Base-by-base conservation (phyloP, 495 filamentous ascomycete genomes). In the Penicillium egyptiacum region DNA sequence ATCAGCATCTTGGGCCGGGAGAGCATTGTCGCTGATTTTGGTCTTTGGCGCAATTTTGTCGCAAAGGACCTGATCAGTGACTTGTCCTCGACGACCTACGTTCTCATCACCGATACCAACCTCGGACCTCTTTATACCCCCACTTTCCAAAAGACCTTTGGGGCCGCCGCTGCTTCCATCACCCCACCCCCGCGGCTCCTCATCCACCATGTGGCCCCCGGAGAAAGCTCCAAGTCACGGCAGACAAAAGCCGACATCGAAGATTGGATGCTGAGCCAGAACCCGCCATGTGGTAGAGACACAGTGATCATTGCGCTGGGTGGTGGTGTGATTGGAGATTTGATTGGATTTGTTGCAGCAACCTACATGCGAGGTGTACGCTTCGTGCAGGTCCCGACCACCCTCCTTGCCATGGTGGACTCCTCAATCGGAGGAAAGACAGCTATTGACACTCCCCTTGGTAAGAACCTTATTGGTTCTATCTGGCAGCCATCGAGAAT, bases 361-460 rank as follows among this genome's bases (percentile, higher is more conserved):
- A 98, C 94, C 49, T 98, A 97, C 77, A 98, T 98, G 92, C 85
- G 94, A 56, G 95, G 95, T 44, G 89, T 98, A 46, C 89, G 89
- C 62, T 96, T 94, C 73, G 91, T 96, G 33, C 95, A 98, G 75
- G 91, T 98, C 50, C 94, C 94, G 3, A 98, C 94, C 40, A 96
- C 92, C 0, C 79, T 98, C 37, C 82, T 98, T 54, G 83, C 95
- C 57, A 98, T 98, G 94, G 94, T 98, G 19, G 94, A 98, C 75
- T 97, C 92, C 30, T 96, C 91, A 41, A 96, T 98, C 71, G 94
- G 94, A 53, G 94, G 94, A 43, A 98, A 98, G 81, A 98, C 95
- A 16, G 94, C 94, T 50, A 97, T 98, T 70, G 94, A 98, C 65
- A 93, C 89, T 1, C 92, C 94, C n/a, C 81, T 91, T 63, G 94